These are phyloP conservation scores for Arctostaphylos glauca DNA, from an alignment of 148 eudicot species.

Conservation along the genomic window DNA sequence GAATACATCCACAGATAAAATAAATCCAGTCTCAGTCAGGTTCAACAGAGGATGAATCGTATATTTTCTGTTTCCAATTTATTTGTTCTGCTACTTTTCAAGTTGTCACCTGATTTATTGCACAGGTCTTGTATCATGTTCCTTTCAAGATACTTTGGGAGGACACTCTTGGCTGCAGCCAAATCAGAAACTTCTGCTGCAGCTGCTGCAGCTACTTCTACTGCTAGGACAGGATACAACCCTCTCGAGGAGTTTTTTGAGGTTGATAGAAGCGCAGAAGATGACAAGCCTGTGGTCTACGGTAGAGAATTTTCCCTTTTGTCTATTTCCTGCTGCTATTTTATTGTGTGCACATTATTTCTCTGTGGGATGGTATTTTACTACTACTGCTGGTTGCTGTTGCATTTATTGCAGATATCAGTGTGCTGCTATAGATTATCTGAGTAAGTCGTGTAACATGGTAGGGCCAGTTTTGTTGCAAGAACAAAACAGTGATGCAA, in stretches of 20 bases:
- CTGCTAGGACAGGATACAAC: constrained; percentile 33
- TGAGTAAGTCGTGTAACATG: not conserved
- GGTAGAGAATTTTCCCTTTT: constrained; percentile 27
- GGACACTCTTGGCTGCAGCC: constrained; percentile 49
- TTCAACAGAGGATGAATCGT: not conserved
- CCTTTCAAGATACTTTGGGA: constrained; percentile 40
- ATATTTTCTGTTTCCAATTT: not conserved
- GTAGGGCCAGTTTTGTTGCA: not conserved
- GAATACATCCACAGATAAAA: not conserved
- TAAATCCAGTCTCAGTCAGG: not conserved
- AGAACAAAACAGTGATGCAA: not conserved
- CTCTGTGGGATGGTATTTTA: not conserved
- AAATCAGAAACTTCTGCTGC: constrained; percentile 39
- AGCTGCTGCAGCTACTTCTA: constrained; percentile 42
- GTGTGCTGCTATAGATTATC: not conserved
- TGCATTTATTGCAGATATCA: not conserved
- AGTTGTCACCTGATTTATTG: not conserved
- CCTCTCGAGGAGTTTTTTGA: constrained; percentile 71
- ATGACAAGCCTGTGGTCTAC: constrained; percentile 60
- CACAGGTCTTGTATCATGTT: constrained; percentile 26
- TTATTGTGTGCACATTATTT: not conserved
- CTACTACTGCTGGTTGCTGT: not conserved
- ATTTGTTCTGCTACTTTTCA: not conserved
- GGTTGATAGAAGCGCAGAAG: constrained; percentile 46
- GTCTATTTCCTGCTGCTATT: not conserved